Percentiles rank a stretch among this genome's conserved stretches.
Conservation (phyloP, 208 protist species). For the Leishmania amazonensis region DNA sequence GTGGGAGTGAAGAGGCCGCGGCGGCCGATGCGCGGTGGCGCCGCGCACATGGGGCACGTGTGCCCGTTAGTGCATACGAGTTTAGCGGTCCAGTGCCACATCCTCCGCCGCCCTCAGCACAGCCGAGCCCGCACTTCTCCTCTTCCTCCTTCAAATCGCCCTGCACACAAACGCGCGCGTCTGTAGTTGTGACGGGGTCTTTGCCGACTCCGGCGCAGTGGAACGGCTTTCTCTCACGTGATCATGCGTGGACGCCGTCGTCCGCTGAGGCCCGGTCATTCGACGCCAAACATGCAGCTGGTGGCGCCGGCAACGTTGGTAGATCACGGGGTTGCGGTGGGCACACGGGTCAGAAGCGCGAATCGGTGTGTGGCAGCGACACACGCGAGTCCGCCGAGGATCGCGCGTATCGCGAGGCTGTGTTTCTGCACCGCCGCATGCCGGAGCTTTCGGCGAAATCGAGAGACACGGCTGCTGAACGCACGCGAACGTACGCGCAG, state of each 20-base stretch:
- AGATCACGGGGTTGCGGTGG: background rate
- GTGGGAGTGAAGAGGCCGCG: background rate
- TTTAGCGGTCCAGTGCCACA: constrained; percentile 9
- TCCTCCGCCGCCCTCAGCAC: background rate
- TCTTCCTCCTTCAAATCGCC: background rate
- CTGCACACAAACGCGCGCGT: background rate
- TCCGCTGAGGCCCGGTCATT: background rate
- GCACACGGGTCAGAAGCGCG: background rate
- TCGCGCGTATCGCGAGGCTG: constrained; percentile 23
- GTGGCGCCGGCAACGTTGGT: background rate
- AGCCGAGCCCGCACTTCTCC: background rate
- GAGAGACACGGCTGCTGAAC: background rate
- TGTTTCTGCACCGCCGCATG: constrained; percentile 32
- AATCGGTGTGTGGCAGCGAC: background rate
- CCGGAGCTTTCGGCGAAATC: constrained; percentile 4
- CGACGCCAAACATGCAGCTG: background rate
- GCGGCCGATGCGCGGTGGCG: constrained; percentile 51
- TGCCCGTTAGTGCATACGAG: constrained; percentile 73
- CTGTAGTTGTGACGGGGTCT: background rate
- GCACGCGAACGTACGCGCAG: background rate
- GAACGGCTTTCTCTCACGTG: constrained; percentile 17
- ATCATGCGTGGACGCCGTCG: constrained; percentile 10
- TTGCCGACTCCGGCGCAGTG: constrained; percentile 19
- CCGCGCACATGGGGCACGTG: constrained; percentile 58
- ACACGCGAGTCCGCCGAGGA: constrained; percentile 13